phyloP scores from a whole-genome alignment of 2,329 filamentous ascomycete species.

The Phialophora chinensis region DNA sequence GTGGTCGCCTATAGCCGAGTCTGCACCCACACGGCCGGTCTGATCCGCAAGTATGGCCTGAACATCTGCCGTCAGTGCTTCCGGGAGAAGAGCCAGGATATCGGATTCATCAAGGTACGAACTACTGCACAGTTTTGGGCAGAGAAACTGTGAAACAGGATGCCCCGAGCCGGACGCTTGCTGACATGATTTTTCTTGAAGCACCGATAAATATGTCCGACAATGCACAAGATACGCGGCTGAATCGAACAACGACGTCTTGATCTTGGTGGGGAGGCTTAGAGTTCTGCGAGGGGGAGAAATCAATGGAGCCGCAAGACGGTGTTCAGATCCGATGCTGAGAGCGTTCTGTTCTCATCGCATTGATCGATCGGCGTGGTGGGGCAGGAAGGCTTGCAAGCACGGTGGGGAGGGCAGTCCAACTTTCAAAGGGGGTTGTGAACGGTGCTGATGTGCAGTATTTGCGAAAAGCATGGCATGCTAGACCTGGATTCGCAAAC shows the following conservation, averaged over 20 bases:
- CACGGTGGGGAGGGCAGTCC: neutral
- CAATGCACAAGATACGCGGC: neutral
- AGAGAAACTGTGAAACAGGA: neutral
- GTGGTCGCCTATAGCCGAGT: slow-evolving; percentile 64
- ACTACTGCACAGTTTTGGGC: neutral
- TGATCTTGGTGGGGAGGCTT: neutral
- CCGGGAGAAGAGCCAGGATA: slow-evolving; percentile 70
- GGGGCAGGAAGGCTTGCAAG: neutral
- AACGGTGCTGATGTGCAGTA: neutral
- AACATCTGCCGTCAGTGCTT: slow-evolving; percentile 76
- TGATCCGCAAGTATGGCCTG: slow-evolving; percentile 99
- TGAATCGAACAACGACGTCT: neutral
- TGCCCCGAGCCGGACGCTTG: neutral
- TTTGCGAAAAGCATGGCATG: neutral
- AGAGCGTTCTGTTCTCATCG: neutral
- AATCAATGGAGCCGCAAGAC: neutral
- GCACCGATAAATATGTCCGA: slow-evolving; percentile 29
- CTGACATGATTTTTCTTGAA: neutral
- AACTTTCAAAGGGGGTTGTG: neutral
- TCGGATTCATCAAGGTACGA: slow-evolving; percentile 71
- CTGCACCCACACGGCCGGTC: slow-evolving; percentile 95
- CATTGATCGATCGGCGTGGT: neutral
- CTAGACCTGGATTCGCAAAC: neutral
- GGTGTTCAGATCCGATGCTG: neutral
- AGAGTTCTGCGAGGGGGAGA: neutral